Evolutionary conservation across 345 rosid species (phyloP), one percentile per base, ranked within the genome.

Genomic region (Camelina laxa): DNA sequence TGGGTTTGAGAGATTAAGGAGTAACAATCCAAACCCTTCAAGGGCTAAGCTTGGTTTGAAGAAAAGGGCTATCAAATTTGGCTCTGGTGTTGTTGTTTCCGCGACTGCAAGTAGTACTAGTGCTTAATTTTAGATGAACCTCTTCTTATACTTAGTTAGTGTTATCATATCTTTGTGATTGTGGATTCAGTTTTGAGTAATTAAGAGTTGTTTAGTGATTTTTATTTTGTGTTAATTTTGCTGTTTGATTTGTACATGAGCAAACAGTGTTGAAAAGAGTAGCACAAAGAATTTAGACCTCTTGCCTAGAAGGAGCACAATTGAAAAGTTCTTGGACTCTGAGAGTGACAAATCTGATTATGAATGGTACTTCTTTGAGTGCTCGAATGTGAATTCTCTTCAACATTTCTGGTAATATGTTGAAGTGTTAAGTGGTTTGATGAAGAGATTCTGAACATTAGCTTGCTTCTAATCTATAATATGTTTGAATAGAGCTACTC

Each of bases 1-100:
- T 77, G 93, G 91, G 72, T 82, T 82, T 30, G 88, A 86, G 73
- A 88, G 85, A 83, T 62, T 58, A 3, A 56, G 78, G 10, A 77
- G 30, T 48, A 70, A 21, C 65, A 75, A 69, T 79, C 72, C 75
- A 67, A 81, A 60, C 77, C 80, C 85, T 38, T 69, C 78, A 20
- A 82, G 81, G 70, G 42, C 83, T 72, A 83, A 84, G 81, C 83
- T 86, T 77, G 82, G 84, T 69, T 36, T 66, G 31, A 88, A 79
- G 57, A 89, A 80, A 71, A 70, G 74, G 55, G 65, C 27, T 35
- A 38, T 63, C 65, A 87, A 48, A 75, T 79, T 75, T 38, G 74
- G 20, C 21, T 20, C 39, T 61, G 10, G 36, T 47, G 53, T 41
- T 24, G 24, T 22, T 22, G 24, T 22, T 22, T 22, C 24, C 3